Base-by-base conservation (phyloP, 805 yeast species). In the Myxozyma lipomycoides region DNA sequence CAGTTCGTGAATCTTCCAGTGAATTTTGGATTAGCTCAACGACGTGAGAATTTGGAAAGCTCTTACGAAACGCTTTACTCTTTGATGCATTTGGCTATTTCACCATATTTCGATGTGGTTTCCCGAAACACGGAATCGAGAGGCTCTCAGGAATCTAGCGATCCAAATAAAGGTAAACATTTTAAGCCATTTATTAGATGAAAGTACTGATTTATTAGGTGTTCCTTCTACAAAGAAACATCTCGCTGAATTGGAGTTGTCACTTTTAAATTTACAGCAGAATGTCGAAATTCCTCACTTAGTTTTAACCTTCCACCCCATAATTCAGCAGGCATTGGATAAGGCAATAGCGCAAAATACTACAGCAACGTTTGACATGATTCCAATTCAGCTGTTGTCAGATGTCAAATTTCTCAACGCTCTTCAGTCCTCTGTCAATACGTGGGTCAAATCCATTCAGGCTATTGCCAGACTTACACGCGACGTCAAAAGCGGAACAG, bases 381-480 rank as follows among this genome's bases (percentile, higher is more conserved):
- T 77, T 2, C 65, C 75, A 0, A 70, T 70, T 1, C 66, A 65
- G 0, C 58, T 73, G 3, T 59, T 78, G 0, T 58, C 68, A 1
- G 88, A 86, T 58, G 66, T 84, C 0, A 60, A 65, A 0, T 75
- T 83, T 51, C 69, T 90, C 40, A 90, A 90, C 60, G 73, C 73
- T 41, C 67, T 88, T n/a, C 95, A 93, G 47, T 66, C 73, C 2
- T 73, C 74, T 1, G 95, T 82, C 7, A 86, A 86, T 60, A 70
- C 71, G 2, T 90, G 97, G 97, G 78, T 83, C 17, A 78, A 73
- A 53, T 76, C 78, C 30, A 77, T 83, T 12, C 83, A 81, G 54
- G 65, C 73, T 1, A 70, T 87, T 4, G 78, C 88, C 0, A 70
- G 70, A 22, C 61, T 82, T 22, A 65, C 75, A 10, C 77, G 81